A percentile compares a stretch with the other conserved stretches of the same genome.
These are phyloP conservation scores for Cladobotryum mycophilum DNA, from an alignment of 2,329 filamentous ascomycete species.

Conservation along the genomic window DNA sequence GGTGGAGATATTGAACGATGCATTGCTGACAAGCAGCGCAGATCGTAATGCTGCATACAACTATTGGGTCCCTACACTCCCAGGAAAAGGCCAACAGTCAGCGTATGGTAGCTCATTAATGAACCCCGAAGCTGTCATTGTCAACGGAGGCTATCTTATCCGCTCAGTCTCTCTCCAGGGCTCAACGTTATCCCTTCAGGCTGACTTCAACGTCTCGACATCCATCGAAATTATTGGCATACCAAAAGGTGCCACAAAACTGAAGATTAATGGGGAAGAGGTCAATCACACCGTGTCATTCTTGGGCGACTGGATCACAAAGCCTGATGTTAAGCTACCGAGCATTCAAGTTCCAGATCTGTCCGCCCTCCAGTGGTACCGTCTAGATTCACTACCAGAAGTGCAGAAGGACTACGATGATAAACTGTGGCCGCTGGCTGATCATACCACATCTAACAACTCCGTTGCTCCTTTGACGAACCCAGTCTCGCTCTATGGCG, in stretches of 20 bases:
- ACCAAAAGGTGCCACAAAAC: constrained; percentile 38
- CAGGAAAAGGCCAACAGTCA: constrained; percentile 20
- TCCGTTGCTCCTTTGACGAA: constrained; percentile 50
- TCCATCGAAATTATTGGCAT: constrained; percentile 63
- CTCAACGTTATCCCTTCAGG: constrained; percentile 54
- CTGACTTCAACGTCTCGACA: constrained; percentile 66
- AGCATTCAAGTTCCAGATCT: constrained; percentile 35
- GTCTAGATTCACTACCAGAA: constrained; percentile 66
- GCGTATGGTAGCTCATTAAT: constrained; percentile 31
- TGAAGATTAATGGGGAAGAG: constrained; percentile 37
- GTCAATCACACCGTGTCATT: constrained; percentile 30
- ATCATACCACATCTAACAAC: constrained; percentile 55
- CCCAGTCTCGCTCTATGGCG: constrained; percentile 58
- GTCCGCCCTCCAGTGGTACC: constrained; percentile 57
- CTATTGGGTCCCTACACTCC: constrained; percentile 59
- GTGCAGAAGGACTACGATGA: constrained; percentile 60
- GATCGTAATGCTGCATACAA: constrained; percentile 62
- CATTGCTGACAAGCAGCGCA: constrained; percentile 16
- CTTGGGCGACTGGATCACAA: constrained; percentile 42
- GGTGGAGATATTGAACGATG: too few relatives aligned
- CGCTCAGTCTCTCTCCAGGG: constrained; percentile 52
- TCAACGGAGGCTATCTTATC: constrained; percentile 59
- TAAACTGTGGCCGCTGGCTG: constrained; percentile 55
- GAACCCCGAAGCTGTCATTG: constrained; percentile 43
- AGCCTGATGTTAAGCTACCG: constrained; percentile 49